These are phyloP conservation scores for Bryum argenteum DNA, from an alignment of 225 moss, liverwort and hornwort genomes.

Conservation along the genomic window DNA sequence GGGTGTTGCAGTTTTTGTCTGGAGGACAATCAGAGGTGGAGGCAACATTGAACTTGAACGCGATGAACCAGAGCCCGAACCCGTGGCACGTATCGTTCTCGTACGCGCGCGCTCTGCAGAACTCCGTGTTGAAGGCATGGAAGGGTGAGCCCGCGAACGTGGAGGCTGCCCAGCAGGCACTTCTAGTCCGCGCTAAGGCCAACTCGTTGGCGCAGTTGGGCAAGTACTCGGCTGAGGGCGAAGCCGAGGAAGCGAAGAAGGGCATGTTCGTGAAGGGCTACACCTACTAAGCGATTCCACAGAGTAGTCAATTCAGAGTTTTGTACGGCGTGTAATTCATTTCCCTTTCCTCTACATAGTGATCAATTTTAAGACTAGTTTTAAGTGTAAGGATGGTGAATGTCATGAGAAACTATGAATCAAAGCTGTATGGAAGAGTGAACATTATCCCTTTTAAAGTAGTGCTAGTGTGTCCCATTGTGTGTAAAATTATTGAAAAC, in stretches of 20 bases:
- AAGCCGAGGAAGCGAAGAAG: constrained; percentile 49
- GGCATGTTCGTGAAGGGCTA: constrained; percentile 49
- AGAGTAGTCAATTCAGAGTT: not conserved
- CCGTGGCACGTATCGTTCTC: constrained; percentile 51
- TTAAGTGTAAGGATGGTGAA: too few species aligned
- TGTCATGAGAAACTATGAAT: too few species aligned
- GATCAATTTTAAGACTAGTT: too few species aligned
- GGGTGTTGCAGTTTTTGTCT: constrained; percentile 32
- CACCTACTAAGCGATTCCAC: constrained; percentile 15
- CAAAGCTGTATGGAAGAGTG: too few species aligned
- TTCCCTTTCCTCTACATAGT: too few species aligned
- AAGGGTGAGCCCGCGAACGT: constrained; percentile 28
- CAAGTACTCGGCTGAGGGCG: constrained; percentile 38
- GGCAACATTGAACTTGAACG: constrained; percentile 46
- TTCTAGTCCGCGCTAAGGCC: constrained; percentile 24
- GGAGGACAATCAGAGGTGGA: constrained; percentile 48
- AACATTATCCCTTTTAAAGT: too few species aligned
- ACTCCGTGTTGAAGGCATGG: constrained; percentile 30
- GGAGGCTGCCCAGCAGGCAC: constrained; percentile 27
- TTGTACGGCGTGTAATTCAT: not conserved
- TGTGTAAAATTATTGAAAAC: too few species aligned
- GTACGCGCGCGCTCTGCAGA: constrained; percentile 29
- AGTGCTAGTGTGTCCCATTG: too few species aligned
- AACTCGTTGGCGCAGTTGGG: constrained; percentile 36
- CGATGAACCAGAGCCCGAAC: constrained; percentile 54